Percentiles rank a stretch among this genome's conserved stretches.
Evolutionary conservation across 371 early-diverging fungal species (phyloP).

Genomic region (Mucor mucedo): DNA sequence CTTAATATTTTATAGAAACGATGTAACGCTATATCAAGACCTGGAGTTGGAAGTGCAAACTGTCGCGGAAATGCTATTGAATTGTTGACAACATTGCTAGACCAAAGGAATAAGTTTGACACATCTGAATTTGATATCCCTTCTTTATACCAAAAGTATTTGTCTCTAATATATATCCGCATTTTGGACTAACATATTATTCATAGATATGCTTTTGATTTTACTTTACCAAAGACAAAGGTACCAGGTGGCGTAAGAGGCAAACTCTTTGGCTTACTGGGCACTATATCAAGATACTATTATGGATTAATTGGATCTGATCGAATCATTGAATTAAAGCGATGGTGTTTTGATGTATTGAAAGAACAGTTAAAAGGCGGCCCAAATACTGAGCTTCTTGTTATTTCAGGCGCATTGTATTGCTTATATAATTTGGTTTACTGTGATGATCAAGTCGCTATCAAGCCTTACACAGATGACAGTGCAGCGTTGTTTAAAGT

Average conservation of each 20-base stretch:
- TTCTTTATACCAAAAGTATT: conserved; percentile 64
- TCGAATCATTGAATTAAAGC: conserved; percentile 24
- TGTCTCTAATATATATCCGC: too few species aligned
- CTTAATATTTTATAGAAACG: not conserved
- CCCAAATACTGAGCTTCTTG: conserved; percentile 24
- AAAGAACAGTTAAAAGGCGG: not conserved
- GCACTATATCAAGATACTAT: conserved; percentile 45
- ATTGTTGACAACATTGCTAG: conserved; percentile 11
- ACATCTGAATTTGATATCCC: conserved; percentile 56
- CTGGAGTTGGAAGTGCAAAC: conserved; percentile 5
- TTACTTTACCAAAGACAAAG: conserved; percentile 8
- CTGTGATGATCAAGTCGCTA: conserved; percentile 16
- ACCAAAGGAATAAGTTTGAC: conserved; percentile 16
- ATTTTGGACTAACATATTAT: not conserved
- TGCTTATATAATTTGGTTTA: conserved; percentile 50
- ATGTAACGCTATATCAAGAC: not conserved
- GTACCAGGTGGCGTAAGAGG: conserved; percentile 43
- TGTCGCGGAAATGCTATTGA: conserved; percentile 14
- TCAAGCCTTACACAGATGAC: conserved; percentile 5
- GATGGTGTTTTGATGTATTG: conserved; percentile 50
- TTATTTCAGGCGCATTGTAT: conserved; percentile 45
- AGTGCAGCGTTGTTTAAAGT: conserved; percentile 8
- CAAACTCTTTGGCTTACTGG: conserved; percentile 53
- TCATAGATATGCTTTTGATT: conserved; percentile 31
- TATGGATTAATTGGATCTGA: conserved; percentile 29